Conservation (phyloP, 139 green algal genomes). For the Diplosphaera chodatii region DNA sequence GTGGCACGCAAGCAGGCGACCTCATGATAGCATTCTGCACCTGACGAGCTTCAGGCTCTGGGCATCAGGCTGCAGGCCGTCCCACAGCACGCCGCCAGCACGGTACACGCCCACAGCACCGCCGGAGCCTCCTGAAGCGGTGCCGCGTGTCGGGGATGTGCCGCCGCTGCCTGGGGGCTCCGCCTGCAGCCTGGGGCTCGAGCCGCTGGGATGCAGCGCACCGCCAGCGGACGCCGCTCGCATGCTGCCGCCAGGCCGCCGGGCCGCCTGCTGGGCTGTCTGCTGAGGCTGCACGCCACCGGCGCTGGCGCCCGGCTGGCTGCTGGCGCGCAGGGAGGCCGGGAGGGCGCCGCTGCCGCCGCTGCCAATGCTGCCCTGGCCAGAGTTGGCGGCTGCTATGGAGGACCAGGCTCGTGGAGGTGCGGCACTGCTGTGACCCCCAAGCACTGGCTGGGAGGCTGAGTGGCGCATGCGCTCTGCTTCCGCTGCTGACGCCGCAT, state of each 20-base stretch:
- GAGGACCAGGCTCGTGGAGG: background rate
- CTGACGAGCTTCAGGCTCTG: conserved; percentile 33
- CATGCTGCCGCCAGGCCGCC: background rate
- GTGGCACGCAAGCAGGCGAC: too few species aligned
- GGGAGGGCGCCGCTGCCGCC: background rate
- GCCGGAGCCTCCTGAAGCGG: too few species aligned
- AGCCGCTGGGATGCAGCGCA: too few species aligned
- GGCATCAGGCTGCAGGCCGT: conserved; percentile 17
- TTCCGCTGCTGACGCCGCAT: background rate
- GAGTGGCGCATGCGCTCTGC: background rate
- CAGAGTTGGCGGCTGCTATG: background rate
- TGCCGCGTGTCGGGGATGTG: background rate
- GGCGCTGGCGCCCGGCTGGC: too few species aligned
- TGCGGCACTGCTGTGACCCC: too few species aligned
- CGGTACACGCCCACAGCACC: conserved; percentile 1
- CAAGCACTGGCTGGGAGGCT: background rate
- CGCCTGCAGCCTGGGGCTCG: too few species aligned
- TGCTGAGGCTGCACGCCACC: too few species aligned
- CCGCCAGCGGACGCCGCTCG: too few species aligned
- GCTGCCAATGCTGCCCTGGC: too few species aligned
- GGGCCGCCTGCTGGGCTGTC: too few species aligned
- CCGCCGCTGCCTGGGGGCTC: too few species aligned
- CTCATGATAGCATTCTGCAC: too few species aligned
- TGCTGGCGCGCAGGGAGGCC: background rate
- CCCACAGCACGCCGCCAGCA: conserved; percentile 11